Evolutionary conservation across 371 early-diverging fungal genomes (phyloP).

Genomic region (Apophysomyces variabilis): DNA sequence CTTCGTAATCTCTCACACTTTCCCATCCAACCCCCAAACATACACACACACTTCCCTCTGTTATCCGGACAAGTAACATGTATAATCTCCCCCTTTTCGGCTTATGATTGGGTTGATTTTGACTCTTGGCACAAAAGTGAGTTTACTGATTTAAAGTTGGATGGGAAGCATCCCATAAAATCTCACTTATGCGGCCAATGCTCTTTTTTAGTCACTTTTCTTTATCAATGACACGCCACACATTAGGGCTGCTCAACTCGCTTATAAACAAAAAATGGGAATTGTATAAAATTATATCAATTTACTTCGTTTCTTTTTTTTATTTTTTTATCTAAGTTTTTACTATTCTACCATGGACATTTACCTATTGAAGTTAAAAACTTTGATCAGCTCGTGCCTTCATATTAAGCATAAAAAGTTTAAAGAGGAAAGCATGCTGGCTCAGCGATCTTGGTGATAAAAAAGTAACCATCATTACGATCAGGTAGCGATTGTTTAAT

Average conservation of each 20-base stretch:
- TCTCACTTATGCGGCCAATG: too few relatives aligned
- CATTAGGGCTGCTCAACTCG: too few relatives aligned
- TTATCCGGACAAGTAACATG: not conserved
- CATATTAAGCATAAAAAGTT: not conserved
- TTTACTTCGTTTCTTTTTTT: too few relatives aligned
- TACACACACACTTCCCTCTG: not conserved
- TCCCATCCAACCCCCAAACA: not conserved
- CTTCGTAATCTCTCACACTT: too few relatives aligned
- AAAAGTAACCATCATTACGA: constrained; percentile 17
- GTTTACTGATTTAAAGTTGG: not conserved
- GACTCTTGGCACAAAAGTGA: constrained; percentile 5
- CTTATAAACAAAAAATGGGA: not conserved
- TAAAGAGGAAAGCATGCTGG: constrained; percentile 2
- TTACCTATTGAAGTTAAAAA: too few relatives aligned
- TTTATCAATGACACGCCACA: too few relatives aligned
- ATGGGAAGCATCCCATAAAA: too few relatives aligned
- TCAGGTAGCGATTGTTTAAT: constrained; percentile 25
- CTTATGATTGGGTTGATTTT: constrained; percentile 13
- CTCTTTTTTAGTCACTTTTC: too few relatives aligned
- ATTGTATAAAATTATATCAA: not conserved
- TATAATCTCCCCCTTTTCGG: too few relatives aligned
- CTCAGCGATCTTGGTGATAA: constrained; percentile 33
- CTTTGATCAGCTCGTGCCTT: too few relatives aligned
- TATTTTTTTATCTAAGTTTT: too few relatives aligned
- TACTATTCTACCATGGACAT: too few relatives aligned